phyloP scores from a whole-genome alignment of 495 filamentous ascomycete species.

The Hamigera avellanea region DNA sequence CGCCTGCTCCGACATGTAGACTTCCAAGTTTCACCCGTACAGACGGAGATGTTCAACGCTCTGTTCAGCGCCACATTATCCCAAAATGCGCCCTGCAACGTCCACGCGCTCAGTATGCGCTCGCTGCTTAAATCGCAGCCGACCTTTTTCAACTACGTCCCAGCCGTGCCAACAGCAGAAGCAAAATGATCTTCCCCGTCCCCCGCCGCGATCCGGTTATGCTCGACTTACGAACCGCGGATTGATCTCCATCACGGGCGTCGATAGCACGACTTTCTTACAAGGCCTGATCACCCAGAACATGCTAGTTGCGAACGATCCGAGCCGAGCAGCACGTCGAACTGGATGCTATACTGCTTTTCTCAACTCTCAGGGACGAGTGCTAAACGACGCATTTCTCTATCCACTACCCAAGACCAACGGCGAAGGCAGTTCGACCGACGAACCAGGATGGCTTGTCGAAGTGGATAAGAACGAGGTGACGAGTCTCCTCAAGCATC shows the following conservation, averaged over 20 bases:
- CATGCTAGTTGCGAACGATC: slow-evolving; percentile 39
- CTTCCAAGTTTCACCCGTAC: too few species aligned
- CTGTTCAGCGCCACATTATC: too few species aligned
- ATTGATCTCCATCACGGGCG: slow-evolving; percentile 66
- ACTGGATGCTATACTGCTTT: slow-evolving; percentile 66
- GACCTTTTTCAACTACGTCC: slow-evolving; percentile 22
- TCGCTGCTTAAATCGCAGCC: slow-evolving; percentile 14
- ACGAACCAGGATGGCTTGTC: slow-evolving; percentile 56
- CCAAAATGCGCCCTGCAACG: slow-evolving; percentile 23
- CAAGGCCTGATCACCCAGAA: slow-evolving; percentile 79
- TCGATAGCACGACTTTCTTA: slow-evolving; percentile 70
- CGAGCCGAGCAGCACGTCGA: slow-evolving; percentile 16
- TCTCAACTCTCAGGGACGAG: slow-evolving; percentile 70
- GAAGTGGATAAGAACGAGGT: slow-evolving; percentile 66
- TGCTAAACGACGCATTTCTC: slow-evolving; percentile 83
- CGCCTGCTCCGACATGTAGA: background rate
- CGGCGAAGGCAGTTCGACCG: slow-evolving; percentile 7
- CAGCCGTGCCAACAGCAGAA: slow-evolving; percentile 7
- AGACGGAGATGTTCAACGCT: too few species aligned
- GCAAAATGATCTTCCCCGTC: slow-evolving; percentile 11
- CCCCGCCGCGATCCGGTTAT: slow-evolving; percentile 29
- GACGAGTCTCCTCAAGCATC: slow-evolving; percentile 48
- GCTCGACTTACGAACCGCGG: slow-evolving; percentile 53
- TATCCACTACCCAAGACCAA: slow-evolving; percentile 45
- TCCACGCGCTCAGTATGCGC: slow-evolving; percentile 14